These are phyloP conservation scores for Cercophora newfieldiana DNA, from an alignment of 495 filamentous ascomycete species.

Conservation along the genomic window DNA sequence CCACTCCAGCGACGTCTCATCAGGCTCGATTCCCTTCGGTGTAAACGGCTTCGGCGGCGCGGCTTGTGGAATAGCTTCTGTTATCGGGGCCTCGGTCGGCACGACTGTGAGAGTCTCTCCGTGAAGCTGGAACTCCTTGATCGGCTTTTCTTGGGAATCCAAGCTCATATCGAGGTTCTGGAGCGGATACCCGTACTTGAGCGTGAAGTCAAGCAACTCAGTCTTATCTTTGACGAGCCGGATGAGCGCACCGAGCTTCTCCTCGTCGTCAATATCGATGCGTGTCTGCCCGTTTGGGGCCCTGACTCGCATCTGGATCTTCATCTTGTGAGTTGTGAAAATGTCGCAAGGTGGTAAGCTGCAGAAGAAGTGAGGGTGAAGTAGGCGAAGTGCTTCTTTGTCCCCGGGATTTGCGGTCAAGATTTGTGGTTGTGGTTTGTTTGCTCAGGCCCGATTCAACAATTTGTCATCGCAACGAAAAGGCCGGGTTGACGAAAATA, in stretches of 20 bases:
- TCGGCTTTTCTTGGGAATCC: constrained; percentile 12
- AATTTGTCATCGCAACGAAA: no score
- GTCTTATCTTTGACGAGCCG: constrained; percentile 38
- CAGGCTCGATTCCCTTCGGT: constrained; percentile 36
- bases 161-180: constrained; percentile 63
- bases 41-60: constrained; percentile 24
- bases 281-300: constrained; percentile 45
- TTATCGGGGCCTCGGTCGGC: constrained; percentile 24
- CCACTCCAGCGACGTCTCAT: constrained; percentile 39
- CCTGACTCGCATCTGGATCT: constrained; percentile 42
- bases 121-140: constrained; percentile 65
- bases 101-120: constrained; percentile 80
- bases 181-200: constrained; percentile 88
- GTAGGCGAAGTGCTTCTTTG: not conserved
- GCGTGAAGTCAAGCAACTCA: constrained; percentile 56
- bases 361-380: not conserved
- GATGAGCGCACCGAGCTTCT: constrained; percentile 59
- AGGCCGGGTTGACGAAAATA: not conserved
- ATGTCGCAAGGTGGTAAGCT: not conserved
- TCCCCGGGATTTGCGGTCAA: not conserved
- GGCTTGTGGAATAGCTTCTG: constrained; percentile 1
- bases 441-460: no score
- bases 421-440: no score
- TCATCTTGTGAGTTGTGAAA: constrained; percentile 16
- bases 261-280: constrained; percentile 62